Base-by-base conservation (phyloP, 371 early-diverging fungal genomes). In the Mortierella sp. region DNA sequence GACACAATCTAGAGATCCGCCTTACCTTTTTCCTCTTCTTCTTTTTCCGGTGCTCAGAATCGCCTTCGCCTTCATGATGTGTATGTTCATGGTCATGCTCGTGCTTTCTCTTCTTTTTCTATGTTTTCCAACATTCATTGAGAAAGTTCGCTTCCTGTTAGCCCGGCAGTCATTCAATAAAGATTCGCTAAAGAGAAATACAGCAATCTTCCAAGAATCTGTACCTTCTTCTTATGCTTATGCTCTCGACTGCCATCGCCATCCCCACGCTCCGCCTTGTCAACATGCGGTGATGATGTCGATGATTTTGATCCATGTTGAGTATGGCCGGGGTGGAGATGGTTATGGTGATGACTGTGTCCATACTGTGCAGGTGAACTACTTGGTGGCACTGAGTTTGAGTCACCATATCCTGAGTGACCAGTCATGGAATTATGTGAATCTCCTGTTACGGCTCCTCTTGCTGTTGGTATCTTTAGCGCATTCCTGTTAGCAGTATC, bases 91-190 rank as follows among this genome's bases (percentile, higher is more conserved):
- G 86, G 10, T 87, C 89, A 69, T 90, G 90, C 16, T 86, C 87
- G 66, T 90, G 89, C 69, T 86, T 89, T 86, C 91, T 87, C 79
- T 90, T 90, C 87, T 90, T 90, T 83, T 90, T 90, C 91, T 90
- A 67, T 58, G 63, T 18, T 40, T 35, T 40, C n/a, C 16, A 49
- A 20, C 3, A 22, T 10, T 9, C 22, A 45, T 28, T 5, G 18
- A 45, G 26, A 63, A 26, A 22, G 26, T 47, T 30, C 28, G 16
- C 5, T 52, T 55, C 55, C 51, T 6, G 64, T 68, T 14, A 68
- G 64, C 24, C 30, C 5, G 49, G 0, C 5, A 20, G 49, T 49
- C n/a, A 16, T 20, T 20, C 49, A 49, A 20, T 20, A 5, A 20
- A 20, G 20, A 6, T 2, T 49, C n/a, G n/a, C 16, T 3, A 49